phyloP scores from a whole-genome alignment of 305 asterid genomes.

The Withania somnifera region DNA sequence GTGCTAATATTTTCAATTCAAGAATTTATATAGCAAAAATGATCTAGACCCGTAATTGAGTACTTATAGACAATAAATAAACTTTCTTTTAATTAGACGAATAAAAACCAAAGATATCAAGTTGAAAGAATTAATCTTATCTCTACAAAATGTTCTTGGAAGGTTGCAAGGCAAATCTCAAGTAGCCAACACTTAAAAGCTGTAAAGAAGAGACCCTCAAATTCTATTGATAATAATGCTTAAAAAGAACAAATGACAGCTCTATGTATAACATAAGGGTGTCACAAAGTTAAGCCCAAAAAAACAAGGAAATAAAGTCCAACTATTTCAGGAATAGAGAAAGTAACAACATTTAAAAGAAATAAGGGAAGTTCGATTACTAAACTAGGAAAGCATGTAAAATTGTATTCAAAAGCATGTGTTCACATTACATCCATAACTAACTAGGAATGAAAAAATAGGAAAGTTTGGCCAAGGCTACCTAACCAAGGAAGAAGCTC shows the following conservation, averaged over 20 bases:
- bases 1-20: neutral
- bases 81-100: neutral
- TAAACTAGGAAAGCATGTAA: too few relatives aligned
- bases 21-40: neutral
- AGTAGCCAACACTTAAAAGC: neutral
- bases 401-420: too few relatives aligned
- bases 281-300: neutral
- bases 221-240: neutral
- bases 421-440: too few relatives aligned
- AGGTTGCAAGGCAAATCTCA: neutral
- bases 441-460: too few relatives aligned
- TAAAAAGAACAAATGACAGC: neutral
- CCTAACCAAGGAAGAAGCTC: too few relatives aligned
- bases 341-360: too few relatives aligned
- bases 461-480: too few relatives aligned
- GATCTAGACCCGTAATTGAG: neutral
- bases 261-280: neutral
- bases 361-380: too few relatives aligned
- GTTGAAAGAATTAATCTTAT: neutral
- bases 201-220: neutral
- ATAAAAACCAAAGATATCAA: neutral
- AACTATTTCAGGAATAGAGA: too few relatives aligned
- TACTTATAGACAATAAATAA: neutral
- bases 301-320: neutral
- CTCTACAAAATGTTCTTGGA: neutral